Evolutionary conservation across 2,329 filamentous ascomycete genomes (phyloP).

Genomic region (Nigrospora oryzae): DNA sequence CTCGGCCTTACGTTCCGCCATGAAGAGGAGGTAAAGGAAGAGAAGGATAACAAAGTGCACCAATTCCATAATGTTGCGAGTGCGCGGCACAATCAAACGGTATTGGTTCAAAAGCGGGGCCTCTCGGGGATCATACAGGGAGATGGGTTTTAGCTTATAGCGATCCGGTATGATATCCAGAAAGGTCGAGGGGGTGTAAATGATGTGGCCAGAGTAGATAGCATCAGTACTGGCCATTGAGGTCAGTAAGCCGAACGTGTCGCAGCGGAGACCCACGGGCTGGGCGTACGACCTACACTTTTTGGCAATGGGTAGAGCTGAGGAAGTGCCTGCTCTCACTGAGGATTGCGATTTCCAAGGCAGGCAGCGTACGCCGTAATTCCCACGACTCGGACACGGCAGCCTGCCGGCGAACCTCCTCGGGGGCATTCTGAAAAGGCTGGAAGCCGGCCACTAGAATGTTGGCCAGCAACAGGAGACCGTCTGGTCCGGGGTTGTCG

Average conservation of each 20-base stretch:
- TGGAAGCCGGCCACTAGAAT: slow-evolving; percentile 78
- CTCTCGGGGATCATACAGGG: slow-evolving; percentile 68
- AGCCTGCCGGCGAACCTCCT: slow-evolving; percentile 53
- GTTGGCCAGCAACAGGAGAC: slow-evolving; percentile 66
- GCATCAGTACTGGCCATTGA: slow-evolving; percentile 50
- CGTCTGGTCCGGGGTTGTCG: slow-evolving; percentile 61
- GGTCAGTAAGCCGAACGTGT: neutral
- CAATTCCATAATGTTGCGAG: slow-evolving; percentile 66
- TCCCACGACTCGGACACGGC: slow-evolving; percentile 38
- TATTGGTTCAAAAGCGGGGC: slow-evolving; percentile 78
- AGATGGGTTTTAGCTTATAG: slow-evolving; percentile 78
- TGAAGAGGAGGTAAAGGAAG: slow-evolving; percentile 60
- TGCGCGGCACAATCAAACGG: slow-evolving; percentile 72
- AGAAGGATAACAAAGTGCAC: slow-evolving; percentile 66
- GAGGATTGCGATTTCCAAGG: slow-evolving; percentile 75
- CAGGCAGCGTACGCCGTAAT: slow-evolving; percentile 56
- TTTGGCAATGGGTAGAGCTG: slow-evolving; percentile 69
- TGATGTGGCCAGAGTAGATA: slow-evolving; percentile 71
- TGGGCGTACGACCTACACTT: slow-evolving; percentile 40
- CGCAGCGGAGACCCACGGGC: neutral
- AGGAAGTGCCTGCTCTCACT: slow-evolving; percentile 75
- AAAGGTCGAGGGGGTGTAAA: slow-evolving; percentile 75
- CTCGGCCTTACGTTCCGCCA: slow-evolving; percentile 57
- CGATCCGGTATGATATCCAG: slow-evolving; percentile 79
- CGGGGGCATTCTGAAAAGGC: slow-evolving; percentile 75